These are phyloP conservation scores for Pyrus pyrifolia DNA, from an alignment of 306 rosid species.

Conservation along the genomic window DNA sequence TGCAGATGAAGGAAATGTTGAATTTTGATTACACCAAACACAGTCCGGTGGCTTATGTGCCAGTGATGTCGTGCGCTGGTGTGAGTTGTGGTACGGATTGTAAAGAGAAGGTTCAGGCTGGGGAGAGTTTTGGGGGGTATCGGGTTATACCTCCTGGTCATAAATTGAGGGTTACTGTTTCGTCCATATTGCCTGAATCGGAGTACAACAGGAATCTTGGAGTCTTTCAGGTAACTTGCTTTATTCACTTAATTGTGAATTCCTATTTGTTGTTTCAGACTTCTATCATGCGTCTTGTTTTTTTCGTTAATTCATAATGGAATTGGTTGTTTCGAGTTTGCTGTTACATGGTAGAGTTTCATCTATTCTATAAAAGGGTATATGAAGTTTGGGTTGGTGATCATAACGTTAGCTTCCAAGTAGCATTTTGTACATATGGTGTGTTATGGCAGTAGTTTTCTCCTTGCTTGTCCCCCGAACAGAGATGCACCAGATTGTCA, in stretches of 20 bases:
- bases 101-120: slow-evolving; percentile 12
- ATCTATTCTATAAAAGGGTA: background rate
- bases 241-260: slow-evolving; percentile 1
- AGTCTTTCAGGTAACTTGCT: slow-evolving; percentile 56
- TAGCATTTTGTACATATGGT: background rate
- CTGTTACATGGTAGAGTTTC: background rate
- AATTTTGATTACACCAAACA: slow-evolving; percentile 62
- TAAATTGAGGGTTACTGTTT: slow-evolving; percentile 38
- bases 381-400: background rate
- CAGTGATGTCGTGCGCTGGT: slow-evolving; percentile 35
- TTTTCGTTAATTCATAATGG: background rate
- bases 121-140: slow-evolving; percentile 16
- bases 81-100: slow-evolving; percentile 28
- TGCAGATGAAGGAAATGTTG: slow-evolving; percentile 47
- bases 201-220: slow-evolving; percentile 80
- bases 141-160: slow-evolving; percentile 46
- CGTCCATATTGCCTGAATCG: slow-evolving; percentile 59
- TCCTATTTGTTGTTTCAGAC: background rate
- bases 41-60: slow-evolving; percentile 67
- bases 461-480: background rate
- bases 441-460: background rate
- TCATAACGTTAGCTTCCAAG: background rate
- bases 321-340: background rate
- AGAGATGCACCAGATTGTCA: background rate
- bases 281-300: background rate